A percentile compares a stretch with the other conserved stretches of the same genome.
Conservation (phyloP, 2,329 filamentous ascomycete species). For the Colletotrichum gloeosporioides region DNA sequence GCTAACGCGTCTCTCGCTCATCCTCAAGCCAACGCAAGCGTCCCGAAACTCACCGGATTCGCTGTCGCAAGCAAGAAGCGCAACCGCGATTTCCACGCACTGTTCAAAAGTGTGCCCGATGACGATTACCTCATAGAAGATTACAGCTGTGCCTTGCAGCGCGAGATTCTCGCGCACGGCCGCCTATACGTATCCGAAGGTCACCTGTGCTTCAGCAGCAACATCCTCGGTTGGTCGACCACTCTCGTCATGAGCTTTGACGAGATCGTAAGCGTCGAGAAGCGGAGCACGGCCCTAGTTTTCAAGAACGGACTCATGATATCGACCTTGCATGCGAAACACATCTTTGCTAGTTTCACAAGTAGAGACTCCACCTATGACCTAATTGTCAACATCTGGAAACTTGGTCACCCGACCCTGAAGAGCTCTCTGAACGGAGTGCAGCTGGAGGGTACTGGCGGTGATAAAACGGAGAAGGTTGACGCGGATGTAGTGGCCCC, state of each 20-base stretch:
- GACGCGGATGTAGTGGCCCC: constrained; percentile 45
- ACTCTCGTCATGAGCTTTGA: constrained; percentile 98
- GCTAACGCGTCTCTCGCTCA: constrained; percentile 71
- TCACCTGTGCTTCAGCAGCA: constrained; percentile 98
- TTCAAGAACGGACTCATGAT: constrained; percentile 99
- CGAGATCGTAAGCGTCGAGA: constrained; percentile 95
- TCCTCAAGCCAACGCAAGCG: constrained; percentile 60
- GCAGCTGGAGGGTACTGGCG: constrained; percentile 78
- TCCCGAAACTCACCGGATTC: constrained; percentile 88
- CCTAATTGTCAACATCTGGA: constrained; percentile 97
- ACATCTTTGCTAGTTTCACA: constrained; percentile 94
- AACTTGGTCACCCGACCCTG: constrained; percentile 90
- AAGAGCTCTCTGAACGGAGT: constrained; percentile 93
- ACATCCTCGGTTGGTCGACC: constrained; percentile 97
- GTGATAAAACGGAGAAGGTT: constrained; percentile 90
- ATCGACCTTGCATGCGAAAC: constrained; percentile 91
- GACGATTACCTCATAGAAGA: constrained; percentile 99
- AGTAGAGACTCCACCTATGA: constrained; percentile 97
- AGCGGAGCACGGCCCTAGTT: constrained; percentile 91
- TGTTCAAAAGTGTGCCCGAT: constrained; percentile 96
- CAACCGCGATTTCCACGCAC: constrained; percentile 90
- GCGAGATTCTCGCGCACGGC: constrained; percentile 93
- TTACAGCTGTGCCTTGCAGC: constrained; percentile 94
- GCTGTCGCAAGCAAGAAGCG: constrained; percentile 95
- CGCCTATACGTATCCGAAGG: constrained; percentile 96